Conservation (phyloP, 2,329 filamentous ascomycete genomes). For the Apiospora hydei region DNA sequence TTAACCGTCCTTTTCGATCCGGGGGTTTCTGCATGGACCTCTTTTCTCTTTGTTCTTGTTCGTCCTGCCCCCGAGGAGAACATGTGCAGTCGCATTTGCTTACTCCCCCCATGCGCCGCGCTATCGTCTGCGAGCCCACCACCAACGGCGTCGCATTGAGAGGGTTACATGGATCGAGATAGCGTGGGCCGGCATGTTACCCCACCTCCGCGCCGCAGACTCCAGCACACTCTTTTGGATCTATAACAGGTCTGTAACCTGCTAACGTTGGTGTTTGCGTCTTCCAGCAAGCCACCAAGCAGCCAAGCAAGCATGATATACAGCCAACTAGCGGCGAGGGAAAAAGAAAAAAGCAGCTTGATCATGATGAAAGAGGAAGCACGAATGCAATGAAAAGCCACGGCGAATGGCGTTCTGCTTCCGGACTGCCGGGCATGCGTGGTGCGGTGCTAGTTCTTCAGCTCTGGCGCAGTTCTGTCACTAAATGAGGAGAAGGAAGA, state of each 20-base stretch:
- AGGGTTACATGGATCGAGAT: constrained; percentile 12
- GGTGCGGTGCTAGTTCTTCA: background rate
- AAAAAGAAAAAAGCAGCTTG: background rate
- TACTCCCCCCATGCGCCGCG: background rate
- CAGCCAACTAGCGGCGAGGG: background rate
- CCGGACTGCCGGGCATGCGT: background rate
- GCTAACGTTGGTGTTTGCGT: background rate
- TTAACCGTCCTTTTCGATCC: background rate
- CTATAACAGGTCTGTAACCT: background rate
- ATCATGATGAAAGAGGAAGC: background rate
- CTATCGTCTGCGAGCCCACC: background rate
- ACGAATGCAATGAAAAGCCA: background rate
- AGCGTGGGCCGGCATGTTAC: background rate
- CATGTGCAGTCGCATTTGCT: background rate
- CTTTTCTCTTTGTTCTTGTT: constrained; percentile 9
- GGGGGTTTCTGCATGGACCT: background rate
- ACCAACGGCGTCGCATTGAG: background rate
- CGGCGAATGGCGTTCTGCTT: background rate
- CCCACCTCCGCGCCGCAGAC: background rate
- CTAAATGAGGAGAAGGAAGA: background rate
- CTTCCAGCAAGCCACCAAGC: constrained; percentile 1
- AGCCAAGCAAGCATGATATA: too few species aligned
- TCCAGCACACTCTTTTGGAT: background rate
- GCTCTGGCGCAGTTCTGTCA: constrained; percentile 1
- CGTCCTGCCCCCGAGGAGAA: background rate